Evolutionary conservation across 2,329 filamentous ascomycete genomes (phyloP), one percentile per base, ranked within the genome.

Genomic region (Aspergillus sergii): DNA sequence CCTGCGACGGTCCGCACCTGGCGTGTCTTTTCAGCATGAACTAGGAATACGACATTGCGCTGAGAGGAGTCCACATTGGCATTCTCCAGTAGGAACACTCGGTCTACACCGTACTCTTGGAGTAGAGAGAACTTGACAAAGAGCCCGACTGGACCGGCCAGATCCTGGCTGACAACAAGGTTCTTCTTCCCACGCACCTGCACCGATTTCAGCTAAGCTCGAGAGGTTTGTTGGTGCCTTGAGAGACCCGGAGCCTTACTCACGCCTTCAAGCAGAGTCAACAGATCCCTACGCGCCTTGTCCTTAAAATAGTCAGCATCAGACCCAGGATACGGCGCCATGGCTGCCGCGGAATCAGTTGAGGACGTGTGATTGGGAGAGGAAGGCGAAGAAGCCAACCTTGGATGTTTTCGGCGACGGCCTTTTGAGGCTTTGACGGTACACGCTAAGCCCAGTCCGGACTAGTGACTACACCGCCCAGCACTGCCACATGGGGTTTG

Each of bases 111-210:
- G 81, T 98, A 97, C 74, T 99, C 95, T 76, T 98, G 93, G 19
- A 97, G 86, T 11, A 92, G 94, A 26, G 94, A 94, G 74, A 97
- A 96, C 78, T 97, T 97, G 81, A 96, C 93, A 69, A 99, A 90
- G 64, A 94, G 86, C 64, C 94, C 93, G 70, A 99, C 86, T 34
- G 94, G 92, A 28, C 94, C 95, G 69, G 94, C 93, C 71, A 99
- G 85, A 72, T 89, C 90, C 79, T 91, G 92, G 78, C 98, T 94
- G 75, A 99, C 90, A 58, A 99, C 91, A 65, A 99, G 84, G 75
- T 97, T 98, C 85, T 99, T 99, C 87, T 98, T 99, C 71, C 96
- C 96, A 76, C 94, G 92, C 69, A 98, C 93, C 95, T 99, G 75
- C 51, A 66, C 57, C 41, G 34, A 60, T 66, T 63, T 68, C 64